Evolutionary conservation across 2,329 filamentous ascomycete genomes (phyloP).

Genomic region (Fusarium sp.): DNA sequence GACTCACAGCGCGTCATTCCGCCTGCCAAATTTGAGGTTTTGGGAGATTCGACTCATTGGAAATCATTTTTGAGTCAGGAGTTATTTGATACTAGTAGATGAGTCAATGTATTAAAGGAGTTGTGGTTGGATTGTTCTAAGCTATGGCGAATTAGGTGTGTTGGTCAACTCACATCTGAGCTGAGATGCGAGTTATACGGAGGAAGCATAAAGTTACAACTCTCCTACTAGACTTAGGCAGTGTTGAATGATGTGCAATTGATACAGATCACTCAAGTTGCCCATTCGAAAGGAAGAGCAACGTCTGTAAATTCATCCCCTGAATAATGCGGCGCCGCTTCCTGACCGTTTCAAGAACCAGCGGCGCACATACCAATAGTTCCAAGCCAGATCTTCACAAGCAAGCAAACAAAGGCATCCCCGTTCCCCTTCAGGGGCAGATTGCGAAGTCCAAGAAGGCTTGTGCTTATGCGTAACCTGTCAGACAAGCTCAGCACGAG

Average conservation of each 20-base stretch:
- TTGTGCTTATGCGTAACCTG: not conserved
- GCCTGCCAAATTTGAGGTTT: not conserved
- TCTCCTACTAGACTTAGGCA: not conserved
- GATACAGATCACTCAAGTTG: not conserved
- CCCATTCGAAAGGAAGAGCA: not conserved
- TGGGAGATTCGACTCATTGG: not conserved
- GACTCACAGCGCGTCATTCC: conserved; percentile 33
- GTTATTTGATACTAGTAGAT: not conserved
- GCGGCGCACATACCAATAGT: conserved; percentile 16
- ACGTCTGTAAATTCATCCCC: not conserved
- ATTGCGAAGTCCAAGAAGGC: conserved; percentile 1
- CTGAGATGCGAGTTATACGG: not conserved
- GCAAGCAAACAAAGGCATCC: conserved; percentile 18
- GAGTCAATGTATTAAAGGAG: not conserved
- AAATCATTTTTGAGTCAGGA: conserved; percentile 23
- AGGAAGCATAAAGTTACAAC: not conserved
- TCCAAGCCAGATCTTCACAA: not conserved
- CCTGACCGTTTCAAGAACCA: not conserved
- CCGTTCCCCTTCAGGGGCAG: conserved; percentile 14
- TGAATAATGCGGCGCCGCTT: not conserved
- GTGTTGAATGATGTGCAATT: not conserved
- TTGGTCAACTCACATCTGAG: not conserved
- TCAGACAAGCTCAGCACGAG: conserved; percentile 21
- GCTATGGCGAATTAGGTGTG: not conserved
- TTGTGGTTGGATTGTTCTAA: not conserved